Evolutionary conservation across 148 eudicot species (phyloP).

Genomic region (Camellia japonica): DNA sequence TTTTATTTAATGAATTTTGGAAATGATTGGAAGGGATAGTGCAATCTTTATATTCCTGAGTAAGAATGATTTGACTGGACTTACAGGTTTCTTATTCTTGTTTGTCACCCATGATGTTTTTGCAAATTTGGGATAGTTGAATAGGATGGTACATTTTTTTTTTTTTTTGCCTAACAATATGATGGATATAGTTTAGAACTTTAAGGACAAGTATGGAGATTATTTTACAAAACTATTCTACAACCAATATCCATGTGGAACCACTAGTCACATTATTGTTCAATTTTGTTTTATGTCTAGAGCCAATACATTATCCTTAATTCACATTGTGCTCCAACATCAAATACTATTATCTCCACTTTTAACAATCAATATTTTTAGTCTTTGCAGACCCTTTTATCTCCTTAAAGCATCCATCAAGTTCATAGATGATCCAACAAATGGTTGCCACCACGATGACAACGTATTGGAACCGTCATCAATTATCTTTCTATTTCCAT

Average conservation of each 20-base stretch:
- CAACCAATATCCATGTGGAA: too few species aligned
- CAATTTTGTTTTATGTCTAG: too few species aligned
- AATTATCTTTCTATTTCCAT: too few species aligned
- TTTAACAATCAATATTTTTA: not conserved
- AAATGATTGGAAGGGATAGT: too few species aligned
- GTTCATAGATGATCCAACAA: not conserved
- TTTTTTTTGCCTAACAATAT: not conserved
- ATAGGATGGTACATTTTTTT: not conserved
- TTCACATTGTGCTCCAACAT: not conserved
- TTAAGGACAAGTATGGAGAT: too few species aligned
- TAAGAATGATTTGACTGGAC: not conserved
- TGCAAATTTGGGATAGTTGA: conserved; percentile 1
- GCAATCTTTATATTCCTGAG: not conserved
- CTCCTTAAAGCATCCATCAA: not conserved
- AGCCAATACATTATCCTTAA: too few species aligned
- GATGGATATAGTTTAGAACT: too few species aligned
- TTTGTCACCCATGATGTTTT: not conserved
- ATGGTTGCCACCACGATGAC: conserved; percentile 3
- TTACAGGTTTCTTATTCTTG: not conserved
- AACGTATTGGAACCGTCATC: not conserved
- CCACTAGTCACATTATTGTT: too few species aligned
- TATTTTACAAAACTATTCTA: too few species aligned
- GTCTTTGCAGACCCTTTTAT: not conserved
- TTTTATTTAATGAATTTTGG: not conserved
- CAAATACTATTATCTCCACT: not conserved